phyloP scores from a whole-genome alignment of 148 eudicot genomes.

The Persicaria tinctoria region DNA sequence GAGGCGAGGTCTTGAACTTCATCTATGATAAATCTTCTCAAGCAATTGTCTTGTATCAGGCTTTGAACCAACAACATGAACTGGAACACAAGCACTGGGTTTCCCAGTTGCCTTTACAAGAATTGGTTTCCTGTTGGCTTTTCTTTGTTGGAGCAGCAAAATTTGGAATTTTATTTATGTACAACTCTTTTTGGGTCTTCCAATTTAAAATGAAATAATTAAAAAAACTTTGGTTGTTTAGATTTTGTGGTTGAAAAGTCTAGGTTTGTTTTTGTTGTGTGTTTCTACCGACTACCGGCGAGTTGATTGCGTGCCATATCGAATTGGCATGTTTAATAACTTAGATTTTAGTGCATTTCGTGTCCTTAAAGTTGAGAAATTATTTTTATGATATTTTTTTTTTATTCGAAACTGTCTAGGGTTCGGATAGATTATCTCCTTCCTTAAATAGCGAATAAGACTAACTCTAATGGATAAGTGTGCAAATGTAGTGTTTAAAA shows the following conservation, averaged over 20 bases:
- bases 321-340: no score
- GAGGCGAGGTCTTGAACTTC: background rate
- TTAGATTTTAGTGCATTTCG: no score
- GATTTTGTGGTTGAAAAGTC: background rate
- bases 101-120: background rate
- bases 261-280: background rate
- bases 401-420: no score
- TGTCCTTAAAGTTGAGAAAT: no score
- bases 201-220: background rate
- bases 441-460: no score
- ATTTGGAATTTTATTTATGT: background rate
- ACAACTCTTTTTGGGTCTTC: background rate
- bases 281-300: background rate
- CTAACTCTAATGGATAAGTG: no score
- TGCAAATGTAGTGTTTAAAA: no score
- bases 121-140: slow-evolving; percentile 7
- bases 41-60: background rate
- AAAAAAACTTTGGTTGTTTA: background rate
- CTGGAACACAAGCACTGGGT: background rate
- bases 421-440: no score
- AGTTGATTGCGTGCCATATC: background rate
- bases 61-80: background rate
- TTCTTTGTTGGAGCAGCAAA: background rate
- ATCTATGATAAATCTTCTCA: background rate
- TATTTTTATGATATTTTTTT: no score